Conservation (phyloP, 805 yeast genomes). For the Candida multigemmis region DNA sequence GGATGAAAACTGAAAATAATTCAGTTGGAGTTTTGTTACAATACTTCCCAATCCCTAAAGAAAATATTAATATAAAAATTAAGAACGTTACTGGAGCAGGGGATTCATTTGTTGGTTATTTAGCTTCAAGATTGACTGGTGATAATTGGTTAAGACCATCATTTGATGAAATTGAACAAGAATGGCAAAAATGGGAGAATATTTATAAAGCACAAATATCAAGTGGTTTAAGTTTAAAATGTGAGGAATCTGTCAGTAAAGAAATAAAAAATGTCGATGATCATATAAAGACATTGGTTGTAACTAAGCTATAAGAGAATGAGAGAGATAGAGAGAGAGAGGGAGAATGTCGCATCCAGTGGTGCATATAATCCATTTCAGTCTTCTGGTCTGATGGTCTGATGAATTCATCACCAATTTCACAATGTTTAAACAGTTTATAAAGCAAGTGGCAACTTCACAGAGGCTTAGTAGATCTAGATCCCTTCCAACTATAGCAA, state of each 20-base stretch:
- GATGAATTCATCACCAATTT: no score
- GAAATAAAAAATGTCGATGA: slow-evolving; percentile 7
- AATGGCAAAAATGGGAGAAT: slow-evolving; percentile 26
- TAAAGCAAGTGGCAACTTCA: no score
- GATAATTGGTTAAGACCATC: slow-evolving; percentile 16
- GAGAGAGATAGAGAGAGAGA: no score
- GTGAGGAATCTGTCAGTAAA: slow-evolving; percentile 16
- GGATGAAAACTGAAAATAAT: slow-evolving; percentile 5
- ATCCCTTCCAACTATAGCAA: no score
- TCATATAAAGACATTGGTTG: no score
- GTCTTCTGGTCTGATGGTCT: no score
- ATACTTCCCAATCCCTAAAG: slow-evolving; percentile 41
- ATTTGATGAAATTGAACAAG: slow-evolving; percentile 19
- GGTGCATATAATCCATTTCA: no score
- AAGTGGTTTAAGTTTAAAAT: slow-evolving; percentile 20
- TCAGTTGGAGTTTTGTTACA: slow-evolving; percentile 51
- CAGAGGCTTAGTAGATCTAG: no score
- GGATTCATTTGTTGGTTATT: slow-evolving; percentile 65
- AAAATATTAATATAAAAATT: slow-evolving; percentile 23
- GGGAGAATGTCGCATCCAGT: no score
- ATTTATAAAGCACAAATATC: slow-evolving; percentile 30
- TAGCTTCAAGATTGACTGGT: slow-evolving; percentile 28
- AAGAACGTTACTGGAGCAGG: slow-evolving; percentile 85
- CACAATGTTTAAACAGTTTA: no score
- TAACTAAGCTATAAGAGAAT: no score